phyloP scores from a whole-genome alignment of 2,329 filamentous ascomycete species.

The Colletotrichum noveboracense region DNA sequence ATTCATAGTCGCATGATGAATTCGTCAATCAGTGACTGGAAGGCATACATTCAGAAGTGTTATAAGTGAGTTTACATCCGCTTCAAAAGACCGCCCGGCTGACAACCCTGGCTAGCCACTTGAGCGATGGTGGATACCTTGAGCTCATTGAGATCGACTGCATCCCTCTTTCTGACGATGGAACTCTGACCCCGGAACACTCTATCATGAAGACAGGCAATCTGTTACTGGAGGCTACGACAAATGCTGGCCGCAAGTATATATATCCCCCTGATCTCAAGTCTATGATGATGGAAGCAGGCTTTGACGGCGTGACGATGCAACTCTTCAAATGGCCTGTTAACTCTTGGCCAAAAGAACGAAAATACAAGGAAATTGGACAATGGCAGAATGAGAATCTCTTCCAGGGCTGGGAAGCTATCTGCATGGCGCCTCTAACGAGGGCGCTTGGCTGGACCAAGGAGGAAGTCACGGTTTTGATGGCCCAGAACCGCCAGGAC shows the following conservation, averaged over 20 bases:
- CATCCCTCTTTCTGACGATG: background rate
- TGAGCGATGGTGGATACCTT: background rate
- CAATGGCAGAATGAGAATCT: background rate
- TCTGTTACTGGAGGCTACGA: background rate
- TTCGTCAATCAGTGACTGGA: constrained; percentile 49
- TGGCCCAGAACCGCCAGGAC: background rate
- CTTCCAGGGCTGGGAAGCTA: background rate
- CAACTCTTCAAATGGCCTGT: background rate
- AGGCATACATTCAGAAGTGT: background rate
- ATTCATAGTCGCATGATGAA: constrained; percentile 63
- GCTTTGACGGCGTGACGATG: background rate
- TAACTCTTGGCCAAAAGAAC: background rate
- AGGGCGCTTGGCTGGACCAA: background rate
- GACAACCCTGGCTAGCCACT: background rate
- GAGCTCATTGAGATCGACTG: background rate
- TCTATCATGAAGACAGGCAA: background rate
- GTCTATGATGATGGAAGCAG: background rate
- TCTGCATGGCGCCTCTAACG: background rate
- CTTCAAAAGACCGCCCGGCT: background rate
- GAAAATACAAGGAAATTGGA: background rate
- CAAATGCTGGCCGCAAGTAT: background rate
- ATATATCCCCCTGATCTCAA: background rate
- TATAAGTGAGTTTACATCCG: background rate
- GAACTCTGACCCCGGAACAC: background rate
- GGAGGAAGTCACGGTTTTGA: background rate